A percentile compares a stretch with the other conserved stretches of the same genome.
Conservation (phyloP, 176 grass and related monocot species). For the Carex parvula region DNA sequence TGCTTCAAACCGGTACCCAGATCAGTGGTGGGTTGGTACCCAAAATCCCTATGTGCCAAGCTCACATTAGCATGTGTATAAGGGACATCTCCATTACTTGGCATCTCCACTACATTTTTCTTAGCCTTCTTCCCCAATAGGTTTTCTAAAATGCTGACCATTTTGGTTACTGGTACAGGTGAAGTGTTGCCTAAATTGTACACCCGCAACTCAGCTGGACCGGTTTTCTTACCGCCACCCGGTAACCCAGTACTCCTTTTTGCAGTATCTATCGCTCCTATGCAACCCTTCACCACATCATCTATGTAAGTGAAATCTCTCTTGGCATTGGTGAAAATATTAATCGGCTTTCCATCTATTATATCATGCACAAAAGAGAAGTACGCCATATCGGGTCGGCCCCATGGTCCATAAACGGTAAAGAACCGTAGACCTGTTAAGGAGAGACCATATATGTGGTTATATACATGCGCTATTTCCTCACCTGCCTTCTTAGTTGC, state of each 20-base stretch:
- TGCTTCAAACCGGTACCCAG: constrained; percentile 70
- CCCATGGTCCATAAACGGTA: constrained; percentile 94
- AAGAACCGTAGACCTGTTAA: constrained; percentile 95
- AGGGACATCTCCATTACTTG: constrained; percentile 91
- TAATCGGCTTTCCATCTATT: constrained; percentile 73
- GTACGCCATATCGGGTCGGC: constrained; percentile 98
- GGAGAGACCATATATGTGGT: constrained; percentile 97
- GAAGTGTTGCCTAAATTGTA: constrained; percentile 99
- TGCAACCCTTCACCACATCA: constrained; percentile 85
- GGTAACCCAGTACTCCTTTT: constrained; percentile 63
- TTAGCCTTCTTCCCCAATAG: constrained; percentile 89
- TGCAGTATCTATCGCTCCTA: constrained; percentile 79
- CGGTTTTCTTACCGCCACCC: constrained; percentile 52
- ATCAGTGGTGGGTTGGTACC: constrained; percentile 78
- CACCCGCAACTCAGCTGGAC: constrained; percentile 62
- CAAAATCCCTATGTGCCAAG: constrained; percentile 71
- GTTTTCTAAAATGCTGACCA: constrained; percentile 79
- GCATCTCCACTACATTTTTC: constrained; percentile 78
- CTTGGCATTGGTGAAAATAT: constrained; percentile 55
- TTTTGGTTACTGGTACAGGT: constrained; percentile 67
- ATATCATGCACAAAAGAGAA: constrained; percentile 79
- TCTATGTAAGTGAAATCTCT: constrained; percentile 98
- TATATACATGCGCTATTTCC: constrained; percentile 87
- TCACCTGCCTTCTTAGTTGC: constrained; percentile 98
- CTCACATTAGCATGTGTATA: constrained; percentile 95